phyloP scores from a whole-genome alignment of 768 basidiomycete species.

The Dictyophora rubrovolvata region DNA sequence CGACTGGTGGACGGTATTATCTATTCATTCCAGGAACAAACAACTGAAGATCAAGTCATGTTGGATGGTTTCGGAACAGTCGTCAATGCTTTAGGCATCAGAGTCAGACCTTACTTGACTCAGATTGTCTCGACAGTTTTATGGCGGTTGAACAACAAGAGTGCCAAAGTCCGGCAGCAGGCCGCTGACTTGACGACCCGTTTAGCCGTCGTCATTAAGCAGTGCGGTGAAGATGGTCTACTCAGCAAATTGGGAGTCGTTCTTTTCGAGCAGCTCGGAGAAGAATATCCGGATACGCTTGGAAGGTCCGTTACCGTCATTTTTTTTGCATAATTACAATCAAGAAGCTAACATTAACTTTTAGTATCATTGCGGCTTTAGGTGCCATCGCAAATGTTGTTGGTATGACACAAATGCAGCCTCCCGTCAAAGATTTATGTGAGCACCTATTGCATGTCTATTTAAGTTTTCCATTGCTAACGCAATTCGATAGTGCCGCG shows the following conservation, averaged over 20 bases:
- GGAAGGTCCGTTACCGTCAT: constrained; percentile 38
- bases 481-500: constrained; percentile 65
- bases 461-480: constrained; percentile 2
- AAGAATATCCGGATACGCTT: constrained; percentile 98
- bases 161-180: constrained; percentile 96
- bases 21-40: constrained; percentile 99
- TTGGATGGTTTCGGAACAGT: constrained; percentile 97
- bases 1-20: constrained; percentile 96
- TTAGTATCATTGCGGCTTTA: constrained; percentile 95
- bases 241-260: constrained; percentile 94
- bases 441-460: constrained; percentile 29
- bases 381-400: constrained; percentile 99
- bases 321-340: neutral
- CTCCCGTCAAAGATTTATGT: constrained; percentile 97
- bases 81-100: constrained; percentile 90
- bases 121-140: constrained; percentile 98
- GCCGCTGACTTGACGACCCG: constrained; percentile 98
- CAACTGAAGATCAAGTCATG: constrained; percentile 98
- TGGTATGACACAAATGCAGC: constrained; percentile 99
- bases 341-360: neutral
- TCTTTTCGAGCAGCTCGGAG: constrained; percentile 95
- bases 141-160: constrained; percentile 99
- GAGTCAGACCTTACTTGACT: constrained; percentile 96
- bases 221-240: constrained; percentile 93
- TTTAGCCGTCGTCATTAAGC: constrained; percentile 95